Conservation (phyloP, 148 eudicot genomes). For the Silene conica region DNA sequence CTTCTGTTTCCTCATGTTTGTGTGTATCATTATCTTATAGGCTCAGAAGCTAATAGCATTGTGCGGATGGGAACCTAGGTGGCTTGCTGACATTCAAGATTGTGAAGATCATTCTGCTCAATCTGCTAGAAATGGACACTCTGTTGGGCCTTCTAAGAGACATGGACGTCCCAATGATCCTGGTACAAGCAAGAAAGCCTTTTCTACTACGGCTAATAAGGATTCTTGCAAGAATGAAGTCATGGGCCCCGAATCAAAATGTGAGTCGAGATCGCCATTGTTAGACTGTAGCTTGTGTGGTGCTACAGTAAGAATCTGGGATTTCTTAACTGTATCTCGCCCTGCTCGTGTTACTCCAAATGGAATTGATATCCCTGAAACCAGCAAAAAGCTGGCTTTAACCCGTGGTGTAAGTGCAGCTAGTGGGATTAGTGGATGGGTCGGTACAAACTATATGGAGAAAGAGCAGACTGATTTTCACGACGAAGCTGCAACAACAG, state of each 20-base stretch:
- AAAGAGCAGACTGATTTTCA: constrained; percentile 75
- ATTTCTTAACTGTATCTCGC: constrained; percentile 70
- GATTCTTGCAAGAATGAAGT: constrained; percentile 42
- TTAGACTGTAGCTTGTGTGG: constrained; percentile 97
- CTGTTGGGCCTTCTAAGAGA: constrained; percentile 61
- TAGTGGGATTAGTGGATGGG: constrained; percentile 94
- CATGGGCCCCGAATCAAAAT: constrained; percentile 49
- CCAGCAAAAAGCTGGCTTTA: constrained; percentile 74
- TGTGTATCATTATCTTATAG: constrained; percentile 31
- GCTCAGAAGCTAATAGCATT: constrained; percentile 90
- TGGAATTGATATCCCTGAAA: constrained; percentile 64
- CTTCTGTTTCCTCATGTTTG: constrained; percentile 12
- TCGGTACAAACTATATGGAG: constrained; percentile 62
- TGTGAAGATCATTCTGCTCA: constrained; percentile 99
- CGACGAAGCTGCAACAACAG: constrained; percentile 87
- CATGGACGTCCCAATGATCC: constrained; percentile 45
- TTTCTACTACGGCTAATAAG: constrained; percentile 61
- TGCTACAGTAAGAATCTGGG: constrained; percentile 92
- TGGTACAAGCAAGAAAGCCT: constrained; percentile 67
- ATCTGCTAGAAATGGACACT: constrained; percentile 86
- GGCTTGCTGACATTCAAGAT: constrained; percentile 93
- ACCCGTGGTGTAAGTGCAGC: constrained; percentile 96
- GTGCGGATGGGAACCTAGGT: constrained; percentile 99
- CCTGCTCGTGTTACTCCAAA: constrained; percentile 75
- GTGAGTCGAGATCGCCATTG: constrained; percentile 85